phyloP scores from a whole-genome alignment of 306 rosid genomes.

The Cicer judaicum region DNA sequence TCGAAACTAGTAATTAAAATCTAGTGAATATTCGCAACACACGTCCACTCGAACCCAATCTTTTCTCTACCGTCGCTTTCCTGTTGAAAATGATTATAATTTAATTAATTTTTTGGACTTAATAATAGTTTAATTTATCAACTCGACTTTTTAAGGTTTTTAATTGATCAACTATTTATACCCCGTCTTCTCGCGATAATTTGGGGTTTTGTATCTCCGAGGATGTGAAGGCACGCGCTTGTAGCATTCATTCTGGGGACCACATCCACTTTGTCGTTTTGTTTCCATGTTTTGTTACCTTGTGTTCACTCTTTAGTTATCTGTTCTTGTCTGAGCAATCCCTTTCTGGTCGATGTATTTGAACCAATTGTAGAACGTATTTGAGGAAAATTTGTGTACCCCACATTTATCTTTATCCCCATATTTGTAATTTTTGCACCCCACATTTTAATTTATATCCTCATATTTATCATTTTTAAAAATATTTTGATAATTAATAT shows the following conservation, averaged over 20 bases:
- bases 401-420: too few species aligned
- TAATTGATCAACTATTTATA: background rate
- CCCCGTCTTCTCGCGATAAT: background rate
- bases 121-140: too few species aligned
- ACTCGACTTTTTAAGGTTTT: too few species aligned
- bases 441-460: too few species aligned
- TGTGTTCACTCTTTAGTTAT: background rate
- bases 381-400: too few species aligned
- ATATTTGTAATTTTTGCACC: too few species aligned
- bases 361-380: background rate
- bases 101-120: too few species aligned
- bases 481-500: too few species aligned
- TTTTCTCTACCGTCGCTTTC: constrained; percentile 62
- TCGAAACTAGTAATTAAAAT: constrained; percentile 72
- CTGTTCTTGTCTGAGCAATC: constrained; percentile 14
- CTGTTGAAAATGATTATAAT: background rate
- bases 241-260: constrained; percentile 2
- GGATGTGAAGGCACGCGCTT: constrained; percentile 40
- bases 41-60: constrained; percentile 64
- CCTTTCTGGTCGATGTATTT: background rate
- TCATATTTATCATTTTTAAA: too few species aligned
- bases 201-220: background rate
- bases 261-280: constrained; percentile 22
- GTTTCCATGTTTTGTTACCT: background rate
- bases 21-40: constrained; percentile 73